phyloP scores from a whole-genome alignment of 768 basidiomycete species.

The Pleurotus eryngii region DNA sequence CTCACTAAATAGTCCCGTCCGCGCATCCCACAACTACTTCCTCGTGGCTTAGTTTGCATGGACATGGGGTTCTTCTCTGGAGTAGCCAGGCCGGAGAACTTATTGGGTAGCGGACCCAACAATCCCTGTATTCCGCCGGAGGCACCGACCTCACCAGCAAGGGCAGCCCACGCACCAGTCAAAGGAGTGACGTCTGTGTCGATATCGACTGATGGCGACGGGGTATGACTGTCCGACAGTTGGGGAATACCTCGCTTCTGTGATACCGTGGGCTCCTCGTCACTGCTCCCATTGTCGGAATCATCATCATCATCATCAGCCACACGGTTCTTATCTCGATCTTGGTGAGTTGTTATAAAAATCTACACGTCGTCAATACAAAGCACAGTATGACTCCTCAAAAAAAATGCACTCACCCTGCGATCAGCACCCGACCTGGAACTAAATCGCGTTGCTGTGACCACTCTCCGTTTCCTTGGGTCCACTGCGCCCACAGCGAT shows the following conservation, averaged over 20 bases:
- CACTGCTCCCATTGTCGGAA: constrained; percentile 22
- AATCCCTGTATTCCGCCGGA: constrained; percentile 51
- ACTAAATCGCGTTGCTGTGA: constrained; percentile 87
- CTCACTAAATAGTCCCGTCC: constrained; percentile 89
- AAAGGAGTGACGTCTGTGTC: constrained; percentile 66
- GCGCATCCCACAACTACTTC: constrained; percentile 91
- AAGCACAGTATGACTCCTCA: constrained; percentile 6
- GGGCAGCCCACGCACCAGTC: constrained; percentile 71
- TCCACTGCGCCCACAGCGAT: constrained; percentile 89
- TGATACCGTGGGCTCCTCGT: constrained; percentile 23
- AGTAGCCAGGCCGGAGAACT: constrained; percentile 75
- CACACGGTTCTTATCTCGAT: constrained; percentile 32
- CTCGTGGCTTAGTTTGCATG: constrained; percentile 85
- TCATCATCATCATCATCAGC: constrained; percentile 9
- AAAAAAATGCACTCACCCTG: constrained; percentile 47
- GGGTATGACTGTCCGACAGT: constrained; percentile 11
- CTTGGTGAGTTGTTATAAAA: constrained; percentile 78
- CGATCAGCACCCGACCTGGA: constrained; percentile 79
- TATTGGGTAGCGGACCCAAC: constrained; percentile 56
- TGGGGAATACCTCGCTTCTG: neutral
- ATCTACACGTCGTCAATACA: constrained; percentile 42
- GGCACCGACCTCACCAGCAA: constrained; percentile 41
- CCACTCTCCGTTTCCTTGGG: constrained; percentile 76
- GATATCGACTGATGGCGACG: constrained; percentile 48
- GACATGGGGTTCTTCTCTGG: constrained; percentile 96